These are phyloP conservation scores for Salix dunnii DNA, from an alignment of 345 rosid genomes.

Conservation along the genomic window DNA sequence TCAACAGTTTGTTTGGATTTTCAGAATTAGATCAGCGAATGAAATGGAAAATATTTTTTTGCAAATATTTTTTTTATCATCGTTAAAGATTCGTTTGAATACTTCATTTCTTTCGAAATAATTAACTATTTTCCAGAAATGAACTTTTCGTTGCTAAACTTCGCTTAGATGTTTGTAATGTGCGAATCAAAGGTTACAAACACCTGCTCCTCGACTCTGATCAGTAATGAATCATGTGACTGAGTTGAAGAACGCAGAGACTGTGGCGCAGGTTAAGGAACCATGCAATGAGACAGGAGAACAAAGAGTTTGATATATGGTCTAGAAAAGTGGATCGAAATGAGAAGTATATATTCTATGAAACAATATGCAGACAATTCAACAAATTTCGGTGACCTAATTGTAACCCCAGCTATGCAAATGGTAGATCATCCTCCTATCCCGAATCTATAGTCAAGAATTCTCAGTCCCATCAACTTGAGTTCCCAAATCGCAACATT, in stretches of 20 bases:
- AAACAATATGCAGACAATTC: constrained; percentile 13
- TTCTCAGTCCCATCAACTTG: neutral
- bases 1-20: too few relatives aligned
- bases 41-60: too few relatives aligned
- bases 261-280: neutral
- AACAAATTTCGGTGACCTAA: neutral
- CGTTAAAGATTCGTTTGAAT: too few relatives aligned
- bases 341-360: neutral
- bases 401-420: neutral
- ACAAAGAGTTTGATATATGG: neutral
- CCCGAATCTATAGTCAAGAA: neutral
- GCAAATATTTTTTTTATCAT: too few relatives aligned
- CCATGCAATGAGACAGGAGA: neutral
- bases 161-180: neutral
- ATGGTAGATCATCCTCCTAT: neutral
- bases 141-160: too few relatives aligned
- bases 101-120: too few relatives aligned
- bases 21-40: too few relatives aligned
- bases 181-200: neutral
- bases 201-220: neutral
- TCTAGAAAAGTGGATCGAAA: neutral
- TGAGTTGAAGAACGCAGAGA: too few relatives aligned
- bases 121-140: too few relatives aligned
- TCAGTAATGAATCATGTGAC: too few relatives aligned
- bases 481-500: neutral